Base-by-base conservation (phyloP, 2,329 filamentous ascomycete species). In the Apiospora arundinis region DNA sequence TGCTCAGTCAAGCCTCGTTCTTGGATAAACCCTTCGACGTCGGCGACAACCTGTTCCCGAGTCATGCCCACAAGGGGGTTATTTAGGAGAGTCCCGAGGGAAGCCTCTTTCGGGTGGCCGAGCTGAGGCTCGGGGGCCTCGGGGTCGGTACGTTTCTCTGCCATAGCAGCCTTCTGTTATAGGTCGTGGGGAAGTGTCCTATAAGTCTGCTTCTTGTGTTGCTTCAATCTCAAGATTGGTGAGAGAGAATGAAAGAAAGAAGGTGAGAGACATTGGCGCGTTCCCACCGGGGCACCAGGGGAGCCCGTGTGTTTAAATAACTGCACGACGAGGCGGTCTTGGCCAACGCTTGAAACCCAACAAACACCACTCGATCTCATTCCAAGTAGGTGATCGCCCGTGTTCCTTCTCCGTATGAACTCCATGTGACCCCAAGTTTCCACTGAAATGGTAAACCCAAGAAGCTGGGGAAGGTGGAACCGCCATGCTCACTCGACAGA, bases 1-100 rank as follows among this genome's bases (percentile, higher is more conserved):
- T 83, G 73, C 6, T 82, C 80, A 0, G 69, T 42, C 0, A 84
- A 77, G 1, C 81, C 81, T 67, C 77, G 80, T 32, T 77, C 73
- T 2, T 79, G 73, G n/a, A 81, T 78, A 68, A 85, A 85, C 1
- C 70, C 65, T 42, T 82, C 78, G 3, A 82, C 83, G 8, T 83
- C 82, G 0, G 75, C 76, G 25, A 73, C 28, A 11, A 73, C 72
- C 9, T 72, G 69, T 3, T 71, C 70, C 25, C 68, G 70, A 46
- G 25, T 69, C 72, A 73, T 72, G 25, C 72, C 72, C 7, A 52
- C 23, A 28, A 73, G 67, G 16, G 72, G 72, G 56, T 73, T 73
- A 23, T 69, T 69, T 5, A 69, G 45, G n/a, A 69, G 67, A 21
- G 67, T 69, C 16, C 67, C 46, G 16, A 69, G 67, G 46, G 67